Percentiles rank a stretch among this genome's conserved stretches.
These are phyloP conservation scores for Entophlyctis luteolus DNA, from an alignment of 192 early-diverging fungal species.

Conservation along the genomic window DNA sequence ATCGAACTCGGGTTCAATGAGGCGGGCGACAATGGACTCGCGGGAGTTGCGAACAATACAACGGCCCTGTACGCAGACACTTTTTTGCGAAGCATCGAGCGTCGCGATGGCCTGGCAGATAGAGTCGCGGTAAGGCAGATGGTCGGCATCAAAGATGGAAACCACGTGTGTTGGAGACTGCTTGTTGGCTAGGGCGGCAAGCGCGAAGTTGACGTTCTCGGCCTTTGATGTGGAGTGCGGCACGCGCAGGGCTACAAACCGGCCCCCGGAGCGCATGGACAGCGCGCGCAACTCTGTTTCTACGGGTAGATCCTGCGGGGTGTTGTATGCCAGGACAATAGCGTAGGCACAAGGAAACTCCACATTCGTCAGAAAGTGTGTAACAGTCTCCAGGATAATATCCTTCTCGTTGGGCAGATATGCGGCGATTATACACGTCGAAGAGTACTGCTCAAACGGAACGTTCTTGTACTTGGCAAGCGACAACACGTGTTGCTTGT, in stretches of 20 bases:
- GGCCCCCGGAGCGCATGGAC: not conserved
- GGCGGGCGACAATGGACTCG: not conserved
- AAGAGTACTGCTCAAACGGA: not conserved
- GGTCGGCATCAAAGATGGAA: constrained; percentile 2
- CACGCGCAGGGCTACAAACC: not conserved
- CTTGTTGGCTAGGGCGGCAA: not conserved
- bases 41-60: not conserved
- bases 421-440: not conserved
- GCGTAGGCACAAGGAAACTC: not conserved
- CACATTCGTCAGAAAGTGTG: constrained; percentile 1
- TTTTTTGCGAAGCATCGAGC: not conserved
- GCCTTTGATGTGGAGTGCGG: not conserved
- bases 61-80: not conserved
- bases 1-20: constrained; percentile 6
- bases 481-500: not conserved
- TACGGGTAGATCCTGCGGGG: not conserved
- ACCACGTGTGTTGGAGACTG: not conserved
- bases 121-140: not conserved
- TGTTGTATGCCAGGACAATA: constrained; percentile 15
- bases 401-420: constrained; percentile 21
- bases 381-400: constrained; percentile 2
- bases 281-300: not conserved
- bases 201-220: not conserved
- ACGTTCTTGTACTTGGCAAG: not conserved
- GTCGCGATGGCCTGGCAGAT: not conserved